These are phyloP conservation scores for Leccinum boreale DNA, from an alignment of 768 basidiomycete species.

Conservation along the genomic window DNA sequence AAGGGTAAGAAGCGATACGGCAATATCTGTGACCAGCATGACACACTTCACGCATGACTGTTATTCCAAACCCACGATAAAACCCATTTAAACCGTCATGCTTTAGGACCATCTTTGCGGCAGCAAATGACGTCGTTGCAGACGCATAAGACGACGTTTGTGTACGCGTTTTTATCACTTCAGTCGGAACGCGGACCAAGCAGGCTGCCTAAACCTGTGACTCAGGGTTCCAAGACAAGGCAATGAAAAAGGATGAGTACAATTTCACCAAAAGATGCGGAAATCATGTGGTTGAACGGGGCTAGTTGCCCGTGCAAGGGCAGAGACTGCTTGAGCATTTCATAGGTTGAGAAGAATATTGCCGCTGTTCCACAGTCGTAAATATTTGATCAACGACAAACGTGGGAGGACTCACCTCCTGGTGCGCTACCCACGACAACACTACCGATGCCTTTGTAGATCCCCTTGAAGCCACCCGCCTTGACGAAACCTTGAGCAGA, in stretches of 20 bases:
- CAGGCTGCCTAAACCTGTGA: slow-evolving; percentile 65
- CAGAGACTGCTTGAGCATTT: slow-evolving; percentile 74
- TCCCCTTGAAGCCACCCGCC: slow-evolving; percentile 84
- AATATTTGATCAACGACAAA: neutral
- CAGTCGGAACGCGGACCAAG: slow-evolving; percentile 90
- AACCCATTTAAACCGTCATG: slow-evolving; percentile 74
- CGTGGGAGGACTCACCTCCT: slow-evolving; percentile 59
- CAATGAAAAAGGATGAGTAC: slow-evolving; percentile 31
- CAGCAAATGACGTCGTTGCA: slow-evolving; percentile 56
- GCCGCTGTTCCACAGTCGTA: slow-evolving; percentile 57
- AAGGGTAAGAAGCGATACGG: slow-evolving; percentile 4
- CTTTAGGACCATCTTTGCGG: slow-evolving; percentile 52
- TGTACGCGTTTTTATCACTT: slow-evolving; percentile 91
- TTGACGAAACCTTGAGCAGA: slow-evolving; percentile 79
- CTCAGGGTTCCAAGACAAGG: slow-evolving; percentile 11
- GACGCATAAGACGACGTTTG: slow-evolving; percentile 80
- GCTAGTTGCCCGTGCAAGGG: slow-evolving; percentile 60
- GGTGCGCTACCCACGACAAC: slow-evolving; percentile 94
- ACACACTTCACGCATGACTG: slow-evolving; percentile 63
- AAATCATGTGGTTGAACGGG: slow-evolving; percentile 59
- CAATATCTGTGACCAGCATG: neutral
- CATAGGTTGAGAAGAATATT: slow-evolving; percentile 93
- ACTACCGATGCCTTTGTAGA: slow-evolving; percentile 93
- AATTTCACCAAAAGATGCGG: slow-evolving; percentile 61
- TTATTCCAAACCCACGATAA: slow-evolving; percentile 84